Base-by-base conservation (phyloP, 768 basidiomycete genomes). In the Xerocomus brunneocitrinus region DNA sequence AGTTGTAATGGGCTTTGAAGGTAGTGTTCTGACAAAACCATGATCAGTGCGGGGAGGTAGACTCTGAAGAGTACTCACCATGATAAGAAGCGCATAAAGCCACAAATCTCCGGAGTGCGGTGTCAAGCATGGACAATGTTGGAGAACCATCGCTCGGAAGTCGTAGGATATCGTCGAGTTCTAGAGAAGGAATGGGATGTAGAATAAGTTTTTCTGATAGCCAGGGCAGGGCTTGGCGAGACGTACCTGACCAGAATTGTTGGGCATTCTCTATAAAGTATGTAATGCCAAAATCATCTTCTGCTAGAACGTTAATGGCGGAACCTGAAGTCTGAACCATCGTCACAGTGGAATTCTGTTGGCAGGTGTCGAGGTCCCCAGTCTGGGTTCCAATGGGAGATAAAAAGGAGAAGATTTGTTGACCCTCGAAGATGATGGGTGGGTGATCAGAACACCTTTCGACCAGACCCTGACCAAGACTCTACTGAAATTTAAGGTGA, bases 191-290 rank as follows among this genome's bases (percentile, higher is more conserved):
- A 52, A 48, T n/a, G 47, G 22, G 22, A 48, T 44, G 46, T 51
- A 19, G 22, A 45, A 47, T 55, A 30, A 59, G 47, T 42, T 19
- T 35, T 34, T 47, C 46, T 46, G 56, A 54, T 38, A 38, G n/a
- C n/a, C n/a, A 36, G 28, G 7, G 30, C 38, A 53, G 24, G 32
- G 16, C 47, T 50, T 48, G 49, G 51, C 44, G 46, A 50, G 40
- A 66, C 87, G 58, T 63, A 92, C 90, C 90, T 61, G 88, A 85
- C 91, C 91, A 94, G 68, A 93, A 94, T 69, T 93, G 89, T 58
- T 89, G 89, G 41, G 88, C 81, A 52, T 82, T 87, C 58, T 89
- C 84, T 59, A 94, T 85, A 55, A 87, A 77, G 70, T 92, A 94
- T 27, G 85, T 82, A 55, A 91, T 87, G 30, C 85, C 89, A n/a